Conservation (phyloP, 2,329 filamentous ascomycete genomes). For the Cordyceps militaris region DNA sequence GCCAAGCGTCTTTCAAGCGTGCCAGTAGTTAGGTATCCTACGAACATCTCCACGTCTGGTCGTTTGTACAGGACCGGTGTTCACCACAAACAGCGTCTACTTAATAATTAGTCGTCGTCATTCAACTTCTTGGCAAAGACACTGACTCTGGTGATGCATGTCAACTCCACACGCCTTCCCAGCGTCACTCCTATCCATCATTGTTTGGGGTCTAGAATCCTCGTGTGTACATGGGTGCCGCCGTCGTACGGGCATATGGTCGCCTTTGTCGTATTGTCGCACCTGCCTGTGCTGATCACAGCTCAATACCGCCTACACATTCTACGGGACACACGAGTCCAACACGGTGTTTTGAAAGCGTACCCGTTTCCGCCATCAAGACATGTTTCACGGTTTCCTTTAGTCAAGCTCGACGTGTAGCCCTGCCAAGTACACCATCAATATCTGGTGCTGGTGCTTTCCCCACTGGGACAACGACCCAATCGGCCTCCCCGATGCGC, state of each 20-base stretch:
- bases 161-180: neutral
- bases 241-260: neutral
- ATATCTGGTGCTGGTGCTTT: neutral
- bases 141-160: neutral
- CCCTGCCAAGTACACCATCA: neutral
- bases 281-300: neutral
- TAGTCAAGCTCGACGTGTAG: neutral
- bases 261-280: neutral
- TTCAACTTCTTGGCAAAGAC: neutral
- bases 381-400: neutral
- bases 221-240: neutral
- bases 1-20: neutral
- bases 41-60: neutral
- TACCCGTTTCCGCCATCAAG: too few relatives aligned
- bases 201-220: neutral
- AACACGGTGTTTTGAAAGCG: neutral
- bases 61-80: neutral
- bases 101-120: neutral
- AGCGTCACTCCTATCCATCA: neutral
- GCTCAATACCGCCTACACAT: neutral
- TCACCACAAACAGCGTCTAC: neutral
- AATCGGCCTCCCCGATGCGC: conserved; percentile 1
- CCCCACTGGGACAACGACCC: neutral
- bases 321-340: neutral
- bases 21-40: neutral